These are phyloP conservation scores for Erythrobasidium hasegawianum DNA, from an alignment of 1,284 basidiomycete genomes.

Conservation along the genomic window DNA sequence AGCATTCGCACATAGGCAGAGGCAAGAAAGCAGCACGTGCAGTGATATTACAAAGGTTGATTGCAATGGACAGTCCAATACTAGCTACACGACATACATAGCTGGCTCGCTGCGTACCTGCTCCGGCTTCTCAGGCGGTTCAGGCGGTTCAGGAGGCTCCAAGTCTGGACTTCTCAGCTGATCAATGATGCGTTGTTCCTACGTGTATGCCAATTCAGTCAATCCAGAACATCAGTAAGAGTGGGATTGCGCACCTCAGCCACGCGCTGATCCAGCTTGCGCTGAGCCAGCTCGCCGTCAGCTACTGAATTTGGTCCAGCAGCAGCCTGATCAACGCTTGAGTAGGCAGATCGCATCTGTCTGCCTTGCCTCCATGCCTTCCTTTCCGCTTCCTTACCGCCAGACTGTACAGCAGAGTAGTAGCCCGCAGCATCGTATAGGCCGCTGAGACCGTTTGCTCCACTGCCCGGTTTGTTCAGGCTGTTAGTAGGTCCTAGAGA, in stretches of 20 bases:
- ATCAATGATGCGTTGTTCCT: background rate
- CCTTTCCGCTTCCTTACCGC: constrained; percentile 8
- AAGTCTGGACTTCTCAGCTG: background rate
- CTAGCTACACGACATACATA: too few species aligned
- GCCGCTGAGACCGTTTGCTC: constrained; percentile 7
- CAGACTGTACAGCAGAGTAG: constrained; percentile 5
- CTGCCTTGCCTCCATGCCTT: constrained; percentile 12
- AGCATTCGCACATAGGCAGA: too few species aligned
- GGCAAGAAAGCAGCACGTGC: too few species aligned
- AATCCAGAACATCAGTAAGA: background rate
- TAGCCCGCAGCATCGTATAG: constrained; percentile 19
- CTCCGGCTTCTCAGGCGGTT: background rate
- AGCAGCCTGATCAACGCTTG: background rate
- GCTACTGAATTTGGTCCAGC: background rate
- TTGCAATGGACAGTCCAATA: too few species aligned
- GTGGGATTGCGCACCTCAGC: background rate
- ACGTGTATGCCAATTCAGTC: background rate
- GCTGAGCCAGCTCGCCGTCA: background rate
- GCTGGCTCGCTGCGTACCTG: too few species aligned
- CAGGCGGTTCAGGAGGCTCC: background rate
- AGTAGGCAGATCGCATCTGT: constrained; percentile 7
- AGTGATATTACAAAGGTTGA: too few species aligned
- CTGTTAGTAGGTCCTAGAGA: background rate
- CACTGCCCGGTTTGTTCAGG: background rate
- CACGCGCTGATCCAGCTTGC: background rate